phyloP scores from a whole-genome alignment of 2,329 filamentous ascomycete genomes.

The Periconia sp. region DNA sequence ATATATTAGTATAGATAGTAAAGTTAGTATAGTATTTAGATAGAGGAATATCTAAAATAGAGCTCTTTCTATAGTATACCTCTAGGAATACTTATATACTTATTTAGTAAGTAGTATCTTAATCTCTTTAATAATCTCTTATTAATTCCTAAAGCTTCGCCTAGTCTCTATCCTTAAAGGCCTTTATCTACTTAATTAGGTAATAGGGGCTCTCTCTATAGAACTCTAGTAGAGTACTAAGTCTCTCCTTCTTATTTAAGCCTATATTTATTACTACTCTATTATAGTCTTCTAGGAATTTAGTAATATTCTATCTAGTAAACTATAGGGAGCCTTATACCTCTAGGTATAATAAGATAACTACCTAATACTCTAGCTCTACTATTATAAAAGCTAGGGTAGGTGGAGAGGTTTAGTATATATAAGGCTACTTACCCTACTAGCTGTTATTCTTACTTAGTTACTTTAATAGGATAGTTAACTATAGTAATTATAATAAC shows the following conservation, averaged over 20 bases:
- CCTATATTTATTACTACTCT: not conserved
- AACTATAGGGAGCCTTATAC: too few relatives aligned
- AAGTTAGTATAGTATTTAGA: too few relatives aligned
- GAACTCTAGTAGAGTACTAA: not conserved
- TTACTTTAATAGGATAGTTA: not conserved
- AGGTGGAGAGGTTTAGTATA: too few relatives aligned
- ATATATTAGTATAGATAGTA: too few relatives aligned
- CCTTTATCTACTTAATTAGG: not conserved
- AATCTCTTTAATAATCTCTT: not conserved
- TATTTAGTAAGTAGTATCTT: not conserved
- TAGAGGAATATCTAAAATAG: not conserved
- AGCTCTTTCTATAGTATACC: not conserved
- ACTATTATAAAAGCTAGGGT: too few relatives aligned
- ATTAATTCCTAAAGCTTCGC: not conserved
- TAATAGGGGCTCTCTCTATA: not conserved
- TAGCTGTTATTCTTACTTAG: not conserved
- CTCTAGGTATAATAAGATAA: too few relatives aligned
- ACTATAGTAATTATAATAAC: not conserved
- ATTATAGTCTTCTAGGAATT: not conserved
- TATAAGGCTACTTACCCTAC: not conserved
- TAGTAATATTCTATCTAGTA: not conserved
- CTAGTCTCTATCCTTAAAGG: not conserved
- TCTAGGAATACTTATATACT: too few relatives aligned
- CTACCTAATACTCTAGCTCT: not conserved
- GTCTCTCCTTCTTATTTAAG: not conserved